phyloP scores from a whole-genome alignment of 192 early-diverging fungal species.

The Podila epigama region DNA sequence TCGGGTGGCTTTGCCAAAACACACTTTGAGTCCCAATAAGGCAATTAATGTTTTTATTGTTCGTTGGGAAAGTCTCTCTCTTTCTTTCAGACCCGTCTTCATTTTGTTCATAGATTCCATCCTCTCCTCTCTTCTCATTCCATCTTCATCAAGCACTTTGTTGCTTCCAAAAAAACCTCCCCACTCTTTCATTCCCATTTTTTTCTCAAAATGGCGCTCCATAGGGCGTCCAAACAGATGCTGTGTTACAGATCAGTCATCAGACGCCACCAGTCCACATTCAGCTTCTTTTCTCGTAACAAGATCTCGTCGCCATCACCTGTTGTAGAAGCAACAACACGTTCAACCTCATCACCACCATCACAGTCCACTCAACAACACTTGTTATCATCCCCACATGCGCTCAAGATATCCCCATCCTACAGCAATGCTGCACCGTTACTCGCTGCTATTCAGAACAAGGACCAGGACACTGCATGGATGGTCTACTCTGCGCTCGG shows the following conservation, averaged over 20 bases:
- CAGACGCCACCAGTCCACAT: conserved; percentile 34
- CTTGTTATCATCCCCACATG: neutral
- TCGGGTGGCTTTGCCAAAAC: too few relatives aligned
- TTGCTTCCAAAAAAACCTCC: too few relatives aligned
- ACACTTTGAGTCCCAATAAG: too few relatives aligned
- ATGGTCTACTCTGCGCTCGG: conserved; percentile 33
- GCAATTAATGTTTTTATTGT: too few relatives aligned
- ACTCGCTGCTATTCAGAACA: conserved; percentile 33
- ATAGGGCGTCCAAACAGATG: neutral
- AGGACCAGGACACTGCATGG: conserved; percentile 46
- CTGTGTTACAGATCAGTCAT: neutral
- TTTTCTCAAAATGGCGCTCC: neutral
- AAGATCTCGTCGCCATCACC: neutral
- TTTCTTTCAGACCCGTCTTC: too few relatives aligned
- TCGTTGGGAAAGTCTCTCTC: too few relatives aligned
- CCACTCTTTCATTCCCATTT: neutral
- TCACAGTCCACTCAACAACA: neutral
- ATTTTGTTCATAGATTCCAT: too few relatives aligned
- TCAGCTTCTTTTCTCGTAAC: conserved; percentile 41
- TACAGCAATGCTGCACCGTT: conserved; percentile 32
- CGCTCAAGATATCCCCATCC: conserved; percentile 26
- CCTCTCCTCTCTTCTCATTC: too few relatives aligned
- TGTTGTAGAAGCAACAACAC: neutral
- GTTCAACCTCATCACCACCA: neutral
- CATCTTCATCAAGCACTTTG: too few relatives aligned